Evolutionary conservation across 495 filamentous ascomycete genomes (phyloP).

Genomic region (Talaromyces nanjingensis): DNA sequence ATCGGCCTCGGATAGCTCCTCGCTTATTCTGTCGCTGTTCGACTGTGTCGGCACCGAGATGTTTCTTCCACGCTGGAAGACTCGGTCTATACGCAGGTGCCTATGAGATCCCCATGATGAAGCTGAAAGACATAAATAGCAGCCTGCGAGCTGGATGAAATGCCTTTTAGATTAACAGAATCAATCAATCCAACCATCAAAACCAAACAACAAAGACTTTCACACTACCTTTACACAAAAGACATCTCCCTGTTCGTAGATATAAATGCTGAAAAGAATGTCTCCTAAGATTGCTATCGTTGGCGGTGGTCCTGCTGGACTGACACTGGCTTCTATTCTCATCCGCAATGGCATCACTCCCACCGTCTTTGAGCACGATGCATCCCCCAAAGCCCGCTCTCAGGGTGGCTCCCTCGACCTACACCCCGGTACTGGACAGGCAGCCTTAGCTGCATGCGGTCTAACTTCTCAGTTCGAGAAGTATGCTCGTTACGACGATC

Average conservation of each 20-base stretch:
- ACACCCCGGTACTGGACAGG: slow-evolving; percentile 42
- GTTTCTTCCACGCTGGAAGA: not conserved
- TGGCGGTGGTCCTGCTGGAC: slow-evolving; percentile 51
- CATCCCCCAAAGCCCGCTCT: slow-evolving; percentile 13
- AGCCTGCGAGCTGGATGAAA: not conserved
- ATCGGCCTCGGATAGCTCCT: not conserved
- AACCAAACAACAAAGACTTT: not conserved
- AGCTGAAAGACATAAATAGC: not conserved
- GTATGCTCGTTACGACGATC: slow-evolving; percentile 33
- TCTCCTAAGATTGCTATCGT: slow-evolving; percentile 36
- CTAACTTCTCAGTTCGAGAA: slow-evolving; percentile 41
- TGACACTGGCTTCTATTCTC: slow-evolving; percentile 51
- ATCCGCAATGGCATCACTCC: slow-evolving; percentile 35
- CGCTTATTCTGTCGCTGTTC: not conserved
- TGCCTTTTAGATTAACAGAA: not conserved
- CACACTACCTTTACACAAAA: not conserved
- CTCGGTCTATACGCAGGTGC: not conserved
- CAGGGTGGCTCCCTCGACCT: slow-evolving; percentile 53
- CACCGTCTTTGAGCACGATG: slow-evolving; percentile 48
- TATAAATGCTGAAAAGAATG: not conserved
- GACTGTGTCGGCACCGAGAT: not conserved
- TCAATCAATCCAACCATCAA: not conserved
- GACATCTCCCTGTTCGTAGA: not conserved
- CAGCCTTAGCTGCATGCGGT: slow-evolving; percentile 44
- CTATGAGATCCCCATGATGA: not conserved